phyloP scores from a whole-genome alignment of 1,284 basidiomycete species.

The Papiliotrema laurentii region DNA sequence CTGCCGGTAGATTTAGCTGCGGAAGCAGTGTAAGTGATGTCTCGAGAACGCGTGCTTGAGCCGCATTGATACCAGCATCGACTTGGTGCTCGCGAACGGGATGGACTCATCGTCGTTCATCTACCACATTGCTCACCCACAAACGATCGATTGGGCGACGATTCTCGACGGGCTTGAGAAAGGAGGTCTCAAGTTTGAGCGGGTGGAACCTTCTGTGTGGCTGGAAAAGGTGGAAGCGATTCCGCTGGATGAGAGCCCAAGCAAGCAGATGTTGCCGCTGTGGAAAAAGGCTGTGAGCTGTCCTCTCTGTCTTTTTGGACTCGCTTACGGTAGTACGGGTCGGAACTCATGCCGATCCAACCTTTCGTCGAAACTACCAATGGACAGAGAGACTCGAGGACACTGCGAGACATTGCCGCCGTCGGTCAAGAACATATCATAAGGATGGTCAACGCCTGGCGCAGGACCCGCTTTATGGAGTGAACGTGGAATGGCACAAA shows the following conservation, averaged over 20 bases:
- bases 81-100: slow-evolving; percentile 25
- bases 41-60: background rate
- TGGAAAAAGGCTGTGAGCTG: slow-evolving; percentile 28
- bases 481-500: no score
- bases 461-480: slow-evolving; percentile 18
- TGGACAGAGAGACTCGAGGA: slow-evolving; percentile 12
- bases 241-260: slow-evolving; percentile 18
- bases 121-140: slow-evolving; percentile 30
- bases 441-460: slow-evolving; percentile 27
- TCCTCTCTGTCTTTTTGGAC: background rate
- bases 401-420: slow-evolving; percentile 9
- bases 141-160: slow-evolving; percentile 17
- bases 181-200: slow-evolving; percentile 26
- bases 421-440: slow-evolving; percentile 11
- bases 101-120: slow-evolving; percentile 10
- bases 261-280: slow-evolving; percentile 27
- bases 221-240: slow-evolving; percentile 26
- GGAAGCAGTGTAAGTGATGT: slow-evolving; percentile 27
- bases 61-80: slow-evolving; percentile 19
- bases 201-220: slow-evolving; percentile 32
- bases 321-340: background rate
- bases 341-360: slow-evolving; percentile 10
- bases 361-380: slow-evolving; percentile 14
- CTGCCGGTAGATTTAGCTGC: slow-evolving; percentile 47
- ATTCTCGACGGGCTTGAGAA: slow-evolving; percentile 29